These are phyloP conservation scores for Monilinia polystroma DNA, from an alignment of 2,329 filamentous ascomycete species.

Conservation along the genomic window DNA sequence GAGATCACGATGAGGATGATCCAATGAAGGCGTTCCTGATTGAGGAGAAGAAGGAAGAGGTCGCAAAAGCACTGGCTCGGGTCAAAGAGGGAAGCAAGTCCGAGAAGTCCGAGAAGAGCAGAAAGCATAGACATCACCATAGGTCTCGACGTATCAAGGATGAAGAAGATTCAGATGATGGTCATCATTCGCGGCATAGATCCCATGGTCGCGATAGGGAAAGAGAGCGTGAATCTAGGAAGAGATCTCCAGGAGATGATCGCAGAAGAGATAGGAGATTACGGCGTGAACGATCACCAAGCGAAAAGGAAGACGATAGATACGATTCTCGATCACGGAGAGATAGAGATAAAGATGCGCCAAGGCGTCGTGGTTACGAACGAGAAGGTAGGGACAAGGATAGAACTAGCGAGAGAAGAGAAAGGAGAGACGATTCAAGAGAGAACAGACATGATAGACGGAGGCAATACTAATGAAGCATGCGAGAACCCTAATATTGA, in stretches of 20 bases:
- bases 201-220: slow-evolving; percentile 19
- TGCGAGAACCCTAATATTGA: background rate
- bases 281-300: slow-evolving; percentile 19
- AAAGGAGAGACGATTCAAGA: slow-evolving; percentile 27
- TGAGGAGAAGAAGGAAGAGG: slow-evolving; percentile 86
- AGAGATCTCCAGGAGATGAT: slow-evolving; percentile 23
- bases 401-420: slow-evolving; percentile 8
- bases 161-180: slow-evolving; percentile 24
- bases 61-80: slow-evolving; percentile 66
- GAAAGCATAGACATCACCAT: slow-evolving; percentile 34
- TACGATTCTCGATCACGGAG: slow-evolving; percentile 23
- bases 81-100: slow-evolving; percentile 42
- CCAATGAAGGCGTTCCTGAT: slow-evolving; percentile 94
- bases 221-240: slow-evolving; percentile 9
- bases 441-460: slow-evolving; percentile 23
- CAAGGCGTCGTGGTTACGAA: slow-evolving; percentile 19
- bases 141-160: slow-evolving; percentile 29
- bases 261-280: slow-evolving; percentile 14
- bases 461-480: slow-evolving; percentile 23
- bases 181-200: slow-evolving; percentile 28
- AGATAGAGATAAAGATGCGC: slow-evolving; percentile 23
- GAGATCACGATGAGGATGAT: slow-evolving; percentile 89
- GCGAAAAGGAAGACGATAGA: slow-evolving; percentile 13
- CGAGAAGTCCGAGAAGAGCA: slow-evolving; percentile 32
- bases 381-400: slow-evolving; percentile 7